phyloP scores from a whole-genome alignment of 2,329 filamentous ascomycete genomes.

The Nemania sp. region DNA sequence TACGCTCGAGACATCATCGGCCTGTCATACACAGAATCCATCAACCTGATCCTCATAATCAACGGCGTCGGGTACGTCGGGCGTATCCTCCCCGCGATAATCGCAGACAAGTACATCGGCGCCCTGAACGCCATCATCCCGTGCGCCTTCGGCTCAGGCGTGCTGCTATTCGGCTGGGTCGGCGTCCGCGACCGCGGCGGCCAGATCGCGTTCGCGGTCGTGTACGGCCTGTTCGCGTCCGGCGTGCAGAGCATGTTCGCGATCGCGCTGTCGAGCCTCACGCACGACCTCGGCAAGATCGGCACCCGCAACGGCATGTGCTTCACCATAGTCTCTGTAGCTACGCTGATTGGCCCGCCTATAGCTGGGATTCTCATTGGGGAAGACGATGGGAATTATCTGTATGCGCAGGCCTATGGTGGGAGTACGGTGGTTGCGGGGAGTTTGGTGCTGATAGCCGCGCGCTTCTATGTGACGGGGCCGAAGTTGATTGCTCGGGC shows the following conservation, averaged over 20 bases:
- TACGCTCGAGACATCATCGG: conserved; percentile 13
- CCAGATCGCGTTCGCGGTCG: conserved; percentile 3
- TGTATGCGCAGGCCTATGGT: conserved; percentile 47
- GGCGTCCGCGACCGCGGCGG: conserved; percentile 2
- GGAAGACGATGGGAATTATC: conserved; percentile 45
- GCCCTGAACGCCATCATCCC: conserved; percentile 13
- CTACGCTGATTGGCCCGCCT: conserved; percentile 54
- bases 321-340: conserved; percentile 52
- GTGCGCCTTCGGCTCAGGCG: not conserved
- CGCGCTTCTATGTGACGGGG: conserved; percentile 6
- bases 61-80: conserved; percentile 14
- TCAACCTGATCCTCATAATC: conserved; percentile 16
- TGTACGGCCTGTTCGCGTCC: conserved; percentile 18
- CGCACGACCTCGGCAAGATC: conserved; percentile 41
- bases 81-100: conserved; percentile 8
- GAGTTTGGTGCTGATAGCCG: conserved; percentile 12
- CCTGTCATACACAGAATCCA: not conserved
- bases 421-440: conserved; percentile 19
- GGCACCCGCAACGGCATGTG: conserved; percentile 57
- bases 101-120: conserved; percentile 12
- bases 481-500: not conserved
- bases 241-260: conserved; percentile 22
- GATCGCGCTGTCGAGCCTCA: conserved; percentile 21
- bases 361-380: conserved; percentile 55
- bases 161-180: conserved; percentile 13